phyloP scores from a whole-genome alignment of 2,329 filamentous ascomycete species.

The Aureobasidium sp. region DNA sequence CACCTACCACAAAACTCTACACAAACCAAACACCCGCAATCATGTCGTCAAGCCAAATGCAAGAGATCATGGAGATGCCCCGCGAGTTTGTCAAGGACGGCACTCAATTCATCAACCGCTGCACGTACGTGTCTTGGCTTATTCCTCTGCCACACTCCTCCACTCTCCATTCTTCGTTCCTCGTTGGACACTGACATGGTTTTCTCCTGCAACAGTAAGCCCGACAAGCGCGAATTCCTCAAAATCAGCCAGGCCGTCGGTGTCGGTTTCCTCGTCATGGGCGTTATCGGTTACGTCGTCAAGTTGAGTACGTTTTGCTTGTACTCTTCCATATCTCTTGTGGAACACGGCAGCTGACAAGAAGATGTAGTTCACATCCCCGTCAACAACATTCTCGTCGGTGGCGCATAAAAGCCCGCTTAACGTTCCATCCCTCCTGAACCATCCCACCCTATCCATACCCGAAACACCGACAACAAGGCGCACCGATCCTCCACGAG shows the following conservation, averaged over 20 bases:
- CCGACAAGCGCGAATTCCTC: slow-evolving; percentile 51
- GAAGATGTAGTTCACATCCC: slow-evolving; percentile 54
- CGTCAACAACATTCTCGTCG: slow-evolving; percentile 62
- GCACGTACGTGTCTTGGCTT: slow-evolving; percentile 30
- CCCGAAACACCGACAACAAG: background rate
- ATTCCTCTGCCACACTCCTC: background rate
- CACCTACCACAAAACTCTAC: too few relatives aligned
- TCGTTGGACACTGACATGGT: too few relatives aligned
- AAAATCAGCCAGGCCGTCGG: slow-evolving; percentile 59
- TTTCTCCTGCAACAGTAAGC: background rate
- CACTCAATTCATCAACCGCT: slow-evolving; percentile 41
- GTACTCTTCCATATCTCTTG: background rate
- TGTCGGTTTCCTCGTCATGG: slow-evolving; percentile 63
- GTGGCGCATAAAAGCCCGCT: slow-evolving; percentile 46
- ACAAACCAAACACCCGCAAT: too few relatives aligned
- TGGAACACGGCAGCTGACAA: background rate
- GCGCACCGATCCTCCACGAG: background rate
- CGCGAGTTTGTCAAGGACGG: slow-evolving; percentile 34
- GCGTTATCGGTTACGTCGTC: slow-evolving; percentile 60
- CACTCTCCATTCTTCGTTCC: too few relatives aligned
- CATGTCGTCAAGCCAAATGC: slow-evolving; percentile 12
- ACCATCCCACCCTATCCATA: background rate
- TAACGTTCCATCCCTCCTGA: background rate
- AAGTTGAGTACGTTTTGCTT: slow-evolving; percentile 51
- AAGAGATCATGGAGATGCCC: slow-evolving; percentile 13